These are phyloP conservation scores for Anaeromyces robustus DNA, from an alignment of 192 early-diverging fungal genomes.

Conservation along the genomic window DNA sequence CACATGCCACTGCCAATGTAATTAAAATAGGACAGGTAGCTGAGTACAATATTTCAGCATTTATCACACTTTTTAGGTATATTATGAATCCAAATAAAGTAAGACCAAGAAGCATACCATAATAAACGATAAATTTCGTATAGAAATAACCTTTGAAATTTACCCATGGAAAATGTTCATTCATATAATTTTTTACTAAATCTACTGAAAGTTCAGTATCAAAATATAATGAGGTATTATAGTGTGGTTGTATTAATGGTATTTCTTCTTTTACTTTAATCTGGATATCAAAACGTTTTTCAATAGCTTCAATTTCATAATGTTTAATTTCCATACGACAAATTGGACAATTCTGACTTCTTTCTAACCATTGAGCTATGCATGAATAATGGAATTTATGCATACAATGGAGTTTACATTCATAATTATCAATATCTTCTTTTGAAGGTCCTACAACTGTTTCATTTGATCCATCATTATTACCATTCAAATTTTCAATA, in stretches of 20 bases:
- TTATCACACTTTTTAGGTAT: too few species aligned
- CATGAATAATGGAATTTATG: not conserved
- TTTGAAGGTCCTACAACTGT: not conserved
- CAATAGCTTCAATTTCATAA: not conserved
- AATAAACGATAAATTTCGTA: not conserved
- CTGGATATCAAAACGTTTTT: not conserved
- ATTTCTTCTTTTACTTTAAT: not conserved
- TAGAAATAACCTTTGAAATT: not conserved
- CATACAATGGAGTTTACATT: not conserved
- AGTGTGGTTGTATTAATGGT: not conserved
- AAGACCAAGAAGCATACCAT: not conserved
- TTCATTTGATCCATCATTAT: not conserved
- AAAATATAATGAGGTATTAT: not conserved
- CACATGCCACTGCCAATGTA: not conserved
- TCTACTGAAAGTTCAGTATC: not conserved
- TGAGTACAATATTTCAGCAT: not conserved
- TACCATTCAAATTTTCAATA: not conserved
- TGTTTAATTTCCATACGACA: not conserved
- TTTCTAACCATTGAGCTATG: not conserved
- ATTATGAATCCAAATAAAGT: not conserved
- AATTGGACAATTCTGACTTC: not conserved
- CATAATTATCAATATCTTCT: not conserved
- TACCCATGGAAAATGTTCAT: not conserved
- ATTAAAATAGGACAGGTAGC: not conserved
- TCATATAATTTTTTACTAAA: not conserved